Base-by-base conservation (phyloP, 1,284 basidiomycete genomes). In the Hymenochaete sp. region DNA sequence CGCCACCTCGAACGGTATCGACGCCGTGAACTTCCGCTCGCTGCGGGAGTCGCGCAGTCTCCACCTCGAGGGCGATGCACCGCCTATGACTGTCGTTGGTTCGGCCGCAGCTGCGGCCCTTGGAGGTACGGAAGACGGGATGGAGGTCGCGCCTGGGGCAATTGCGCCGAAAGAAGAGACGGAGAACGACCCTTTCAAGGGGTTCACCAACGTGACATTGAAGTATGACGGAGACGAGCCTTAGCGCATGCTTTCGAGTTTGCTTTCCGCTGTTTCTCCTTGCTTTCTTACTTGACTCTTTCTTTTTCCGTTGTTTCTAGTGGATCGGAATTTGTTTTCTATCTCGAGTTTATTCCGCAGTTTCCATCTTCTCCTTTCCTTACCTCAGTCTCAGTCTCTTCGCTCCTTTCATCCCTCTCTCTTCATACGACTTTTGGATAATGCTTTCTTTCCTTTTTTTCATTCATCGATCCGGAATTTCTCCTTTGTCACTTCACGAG, bases 41-140 rank as follows among this genome's bases (percentile, higher is more conserved):
- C 71, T 97, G 58, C 82, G 91, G 54, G 95, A 98, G 66, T 89
- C 85, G 38, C 79, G 81, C 53, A 92, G 87, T 51, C 71, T 97
- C 57, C 90, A 97, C 62, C 76, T 97, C 53, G 91, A 93, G 55
- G n/a, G n/a, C n/a, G n/a, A n/a, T n/a, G n/a, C n/a, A n/a, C n/a
- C n/a, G n/a, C n/a, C n/a, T n/a, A 64, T 63, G 50, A 53, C 59
- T 42, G 62, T 68, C 28, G 59, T 65, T 10, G 52, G 56, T 25
- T 58, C 61, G 9, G 63, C 66, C 3, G 63, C 63, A 11, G 70
- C 72, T 13, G 70, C 71, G 13, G 72, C 70, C 10, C 67, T 71
- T 46, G 54, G 53, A 42, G 63, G 61, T 1, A 59, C 56, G 41
- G 69, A 71, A 54, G 75, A 78, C 53, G 74, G 73, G 44, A 62